Evolutionary conservation across 2,329 filamentous ascomycete genomes (phyloP), one percentile per base, ranked within the genome.

Genomic region (Colletotrichum shisoi): DNA sequence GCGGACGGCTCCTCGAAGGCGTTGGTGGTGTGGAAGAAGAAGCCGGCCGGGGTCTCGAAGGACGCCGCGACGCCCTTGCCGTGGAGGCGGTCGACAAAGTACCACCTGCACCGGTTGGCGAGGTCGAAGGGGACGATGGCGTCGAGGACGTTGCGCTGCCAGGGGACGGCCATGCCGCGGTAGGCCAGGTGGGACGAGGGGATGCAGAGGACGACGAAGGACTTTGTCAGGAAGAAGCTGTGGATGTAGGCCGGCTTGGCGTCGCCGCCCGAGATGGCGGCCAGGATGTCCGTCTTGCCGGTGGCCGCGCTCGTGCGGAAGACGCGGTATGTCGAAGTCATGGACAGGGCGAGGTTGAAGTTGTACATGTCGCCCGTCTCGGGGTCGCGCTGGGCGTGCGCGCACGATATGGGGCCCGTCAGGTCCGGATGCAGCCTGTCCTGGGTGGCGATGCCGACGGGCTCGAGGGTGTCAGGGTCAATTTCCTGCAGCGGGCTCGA

Each of bases 21-120:
- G 71, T 96, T 96, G 74, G 92, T 81, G 0, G 86, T 87, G 77
- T 96, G 92, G 76, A 96, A 96, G 76, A 87, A 89, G 80, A 94
- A 96, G 53, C 88, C 88, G 0, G 90, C 84, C 0, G 86, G 83
- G 17, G 86, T 89, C 19, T 89, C 84, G 72, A 91, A 94, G 1
- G 83, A 85, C 8, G 87, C 89, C 0, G 95, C 83, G 0, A 95
- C 79, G 0, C 92, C 91, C 54, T 82, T 82, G 4, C 82, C 84
- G 2, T 81, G 77, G 3, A 74, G 81, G 1, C 92, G 86, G 74
- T 95, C 91, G 19, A 96, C 77, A 0, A 96, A 85, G 70, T 91
- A 87, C 92, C 93, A 96, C 34, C 78, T 85, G 44, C 87, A 87
- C 45, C 82, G 80, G 24, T 82, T 81, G 1, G 78, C 78, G 0